Evolutionary conservation across 495 filamentous ascomycete species (phyloP).

Genomic region (Neurospora tetraspora): DNA sequence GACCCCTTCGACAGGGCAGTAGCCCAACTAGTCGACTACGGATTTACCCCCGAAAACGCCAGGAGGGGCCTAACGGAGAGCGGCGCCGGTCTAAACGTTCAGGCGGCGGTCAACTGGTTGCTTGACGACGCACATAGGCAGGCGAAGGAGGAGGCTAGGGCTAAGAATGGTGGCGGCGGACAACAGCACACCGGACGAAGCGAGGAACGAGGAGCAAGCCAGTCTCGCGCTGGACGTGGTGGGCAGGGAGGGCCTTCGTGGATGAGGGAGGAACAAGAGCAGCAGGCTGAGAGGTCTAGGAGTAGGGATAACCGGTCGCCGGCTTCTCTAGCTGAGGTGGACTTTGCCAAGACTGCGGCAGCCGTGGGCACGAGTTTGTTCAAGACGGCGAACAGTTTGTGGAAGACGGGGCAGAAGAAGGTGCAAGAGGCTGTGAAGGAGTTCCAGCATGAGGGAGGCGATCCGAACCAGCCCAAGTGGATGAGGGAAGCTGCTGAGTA

Average conservation of each 20-base stretch:
- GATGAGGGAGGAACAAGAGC: constrained; percentile 22
- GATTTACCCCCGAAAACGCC: constrained; percentile 75
- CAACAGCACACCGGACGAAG: constrained; percentile 12
- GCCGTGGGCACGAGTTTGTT: constrained; percentile 74
- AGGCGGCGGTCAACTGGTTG: constrained; percentile 81
- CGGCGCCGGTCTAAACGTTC: constrained; percentile 67
- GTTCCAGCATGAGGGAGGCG: constrained; percentile 60
- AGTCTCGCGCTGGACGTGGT: constrained; percentile 14
- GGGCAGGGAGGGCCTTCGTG: constrained; percentile 23
- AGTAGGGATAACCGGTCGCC: constrained; percentile 48
- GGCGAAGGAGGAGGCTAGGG: constrained; percentile 44
- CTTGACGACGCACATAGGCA: constrained; percentile 78
- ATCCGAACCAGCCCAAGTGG: constrained; percentile 85
- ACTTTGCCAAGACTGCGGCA: constrained; percentile 70
- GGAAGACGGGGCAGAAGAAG: constrained; percentile 89
- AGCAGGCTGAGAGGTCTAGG: constrained; percentile 28
- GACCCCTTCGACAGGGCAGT: constrained; percentile 72
- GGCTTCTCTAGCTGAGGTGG: constrained; percentile 49
- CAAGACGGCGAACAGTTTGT: constrained; percentile 88
- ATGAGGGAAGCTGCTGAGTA: constrained; percentile 58
- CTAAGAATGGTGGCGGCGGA: constrained; percentile 11
- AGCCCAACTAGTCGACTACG: constrained; percentile 90
- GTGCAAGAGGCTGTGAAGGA: constrained; percentile 92
- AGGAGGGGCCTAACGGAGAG: constrained; percentile 68
- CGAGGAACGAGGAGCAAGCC: constrained; percentile 21